Percentiles rank a stretch among this genome's conserved stretches.
Conservation (phyloP, 176 grass and related monocot species). For the Zoysia japonica region DNA sequence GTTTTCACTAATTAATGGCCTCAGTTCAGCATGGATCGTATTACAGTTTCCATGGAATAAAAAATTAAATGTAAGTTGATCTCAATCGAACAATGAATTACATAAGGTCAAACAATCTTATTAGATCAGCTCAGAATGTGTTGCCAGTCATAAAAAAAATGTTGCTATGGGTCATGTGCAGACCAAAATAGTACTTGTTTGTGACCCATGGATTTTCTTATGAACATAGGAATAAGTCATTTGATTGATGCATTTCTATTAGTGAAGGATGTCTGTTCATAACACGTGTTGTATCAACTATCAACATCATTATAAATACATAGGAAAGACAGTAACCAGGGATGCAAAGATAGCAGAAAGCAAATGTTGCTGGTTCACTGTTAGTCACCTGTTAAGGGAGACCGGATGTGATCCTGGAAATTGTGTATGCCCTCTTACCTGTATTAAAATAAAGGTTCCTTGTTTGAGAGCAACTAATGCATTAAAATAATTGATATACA, state of each 20-base stretch:
- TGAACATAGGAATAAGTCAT: not conserved
- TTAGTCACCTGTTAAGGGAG: conserved; percentile 85
- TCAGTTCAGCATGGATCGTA: no score
- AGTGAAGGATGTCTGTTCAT: not conserved
- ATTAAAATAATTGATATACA: no score
- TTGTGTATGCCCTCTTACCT: conserved; percentile 69
- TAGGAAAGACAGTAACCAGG: conserved; percentile 3
- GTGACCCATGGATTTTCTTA: no score
- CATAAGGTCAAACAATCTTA: not conserved
- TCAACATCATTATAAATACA: not conserved
- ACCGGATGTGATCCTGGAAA: conserved; percentile 99
- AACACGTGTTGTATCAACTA: not conserved
- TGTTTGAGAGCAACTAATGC: no score
- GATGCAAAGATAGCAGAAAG: not conserved
- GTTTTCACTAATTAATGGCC: not conserved
- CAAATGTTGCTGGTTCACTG: not conserved
- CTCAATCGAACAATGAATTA: not conserved
- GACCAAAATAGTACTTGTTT: no score
- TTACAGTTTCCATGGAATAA: no score
- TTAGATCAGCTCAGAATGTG: not conserved
- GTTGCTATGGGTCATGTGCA: not conserved
- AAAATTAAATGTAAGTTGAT: not conserved
- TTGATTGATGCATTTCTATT: not conserved
- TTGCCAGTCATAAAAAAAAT: not conserved
- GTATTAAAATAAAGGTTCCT: no score